A percentile compares a stretch with the other conserved stretches of the same genome.
phyloP scores from a whole-genome alignment of 2,329 filamentous ascomycete species.

The Pseudocercospora musae region DNA sequence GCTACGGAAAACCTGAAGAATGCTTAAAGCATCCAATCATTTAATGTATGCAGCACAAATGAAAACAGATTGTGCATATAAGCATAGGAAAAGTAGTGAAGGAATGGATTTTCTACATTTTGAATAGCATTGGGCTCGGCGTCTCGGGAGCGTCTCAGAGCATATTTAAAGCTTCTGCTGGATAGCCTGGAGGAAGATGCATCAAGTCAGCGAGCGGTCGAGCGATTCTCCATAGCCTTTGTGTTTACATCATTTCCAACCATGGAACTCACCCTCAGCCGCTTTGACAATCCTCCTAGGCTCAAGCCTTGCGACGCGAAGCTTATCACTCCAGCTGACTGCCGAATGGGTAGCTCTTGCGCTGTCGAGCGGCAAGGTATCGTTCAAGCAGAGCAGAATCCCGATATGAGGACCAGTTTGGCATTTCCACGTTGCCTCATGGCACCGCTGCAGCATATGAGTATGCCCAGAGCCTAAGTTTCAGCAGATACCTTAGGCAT shows the following conservation, averaged over 20 bases:
- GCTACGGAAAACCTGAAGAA: constrained; percentile 53
- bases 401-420: too few relatives aligned
- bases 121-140: neutral
- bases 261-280: neutral
- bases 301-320: neutral
- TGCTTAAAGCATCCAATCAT: neutral
- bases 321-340: neutral
- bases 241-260: neutral
- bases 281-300: neutral
- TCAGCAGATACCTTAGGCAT: too few relatives aligned
- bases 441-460: too few relatives aligned
- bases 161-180: neutral
- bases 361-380: neutral
- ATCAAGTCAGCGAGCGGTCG: neutral
- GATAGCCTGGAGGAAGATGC: neutral
- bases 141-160: neutral
- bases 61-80: neutral
- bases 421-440: too few relatives aligned
- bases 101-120: neutral
- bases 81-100: neutral
- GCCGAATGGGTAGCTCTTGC: neutral
- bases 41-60: neutral
- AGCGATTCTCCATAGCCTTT: neutral
- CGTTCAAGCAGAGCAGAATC: too few relatives aligned
- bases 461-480: too few relatives aligned